Percentiles rank a stretch among this genome's conserved stretches.
Evolutionary conservation across 2,329 filamentous ascomycete species (phyloP).

Genomic region (Septoria petroselini): DNA sequence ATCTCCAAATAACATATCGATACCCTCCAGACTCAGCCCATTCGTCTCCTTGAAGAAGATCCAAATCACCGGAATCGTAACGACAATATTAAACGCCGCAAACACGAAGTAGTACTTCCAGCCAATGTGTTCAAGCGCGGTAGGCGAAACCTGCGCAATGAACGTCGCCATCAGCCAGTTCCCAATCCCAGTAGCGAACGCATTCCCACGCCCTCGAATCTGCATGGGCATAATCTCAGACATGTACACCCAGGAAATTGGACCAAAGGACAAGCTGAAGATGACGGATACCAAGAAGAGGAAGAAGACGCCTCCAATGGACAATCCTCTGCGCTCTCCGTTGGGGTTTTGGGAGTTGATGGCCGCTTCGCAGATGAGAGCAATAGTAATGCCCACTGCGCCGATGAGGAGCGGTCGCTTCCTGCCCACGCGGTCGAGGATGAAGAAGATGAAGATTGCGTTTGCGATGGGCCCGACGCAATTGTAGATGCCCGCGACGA

Average conservation of each 20-base stretch:
- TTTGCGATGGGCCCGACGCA: conserved; percentile 57
- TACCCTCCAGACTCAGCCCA: conserved; percentile 55
- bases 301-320: conserved; percentile 63
- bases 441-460: conserved; percentile 58
- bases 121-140: conserved; percentile 29
- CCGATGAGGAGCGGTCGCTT: conserved; percentile 55
- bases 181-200: conserved; percentile 57
- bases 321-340: conserved; percentile 46
- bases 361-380: conserved; percentile 58
- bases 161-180: conserved; percentile 60
- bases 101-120: conserved; percentile 35
- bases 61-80: conserved; percentile 49
- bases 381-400: conserved; percentile 54
- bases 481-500: conserved; percentile 61
- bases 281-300: conserved; percentile 60
- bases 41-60: conserved; percentile 56
- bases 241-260: conserved; percentile 63
- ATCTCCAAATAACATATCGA: conserved; percentile 57
- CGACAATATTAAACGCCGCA: conserved; percentile 49
- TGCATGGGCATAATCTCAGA: conserved; percentile 65
- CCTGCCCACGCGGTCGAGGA: conserved; percentile 55
- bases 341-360: conserved; percentile 54
- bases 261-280: conserved; percentile 59
- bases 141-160: conserved; percentile 56
- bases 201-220: conserved; percentile 59